phyloP scores from a whole-genome alignment of 164 flowering plant species.

The Vitis labrusca region DNA sequence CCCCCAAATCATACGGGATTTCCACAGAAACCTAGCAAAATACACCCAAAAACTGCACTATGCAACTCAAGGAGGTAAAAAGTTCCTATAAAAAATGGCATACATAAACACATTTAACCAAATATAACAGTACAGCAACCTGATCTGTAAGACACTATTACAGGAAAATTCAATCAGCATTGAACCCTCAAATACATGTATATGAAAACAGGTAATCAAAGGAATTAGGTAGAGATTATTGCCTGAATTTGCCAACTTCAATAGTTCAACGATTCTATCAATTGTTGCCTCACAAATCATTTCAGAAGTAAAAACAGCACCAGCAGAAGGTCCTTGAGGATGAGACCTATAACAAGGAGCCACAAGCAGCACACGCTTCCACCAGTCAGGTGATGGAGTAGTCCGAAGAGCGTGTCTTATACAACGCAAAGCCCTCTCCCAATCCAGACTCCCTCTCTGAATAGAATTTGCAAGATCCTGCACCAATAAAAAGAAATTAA shows the following conservation, averaged over 20 bases:
- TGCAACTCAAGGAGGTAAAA: too few species aligned
- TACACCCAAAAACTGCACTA: too few species aligned
- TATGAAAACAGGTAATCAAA: neutral
- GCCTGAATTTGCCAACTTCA: conserved; percentile 88
- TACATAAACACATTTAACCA: too few species aligned
- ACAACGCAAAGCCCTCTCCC: conserved; percentile 99
- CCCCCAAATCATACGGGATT: too few species aligned
- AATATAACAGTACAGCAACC: too few species aligned
- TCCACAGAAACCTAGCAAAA: too few species aligned
- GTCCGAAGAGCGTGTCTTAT: conserved; percentile 90
- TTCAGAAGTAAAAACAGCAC: conserved; percentile 92
- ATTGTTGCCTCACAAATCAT: conserved; percentile 94
- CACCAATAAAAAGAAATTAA: conserved; percentile 8
- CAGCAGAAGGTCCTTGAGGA: conserved; percentile 62
- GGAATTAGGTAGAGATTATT: conserved; percentile 16
- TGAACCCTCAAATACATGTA: neutral
- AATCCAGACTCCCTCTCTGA: conserved; percentile 87
- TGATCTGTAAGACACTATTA: too few species aligned
- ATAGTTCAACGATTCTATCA: conserved; percentile 79
- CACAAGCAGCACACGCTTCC: conserved; percentile 92
- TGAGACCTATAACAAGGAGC: conserved; percentile 76
- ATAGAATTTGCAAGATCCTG: conserved; percentile 86
- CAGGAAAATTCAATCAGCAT: neutral
- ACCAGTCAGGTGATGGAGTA: conserved; percentile 99
- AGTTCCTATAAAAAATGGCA: too few species aligned